Percentiles rank a stretch among this genome's conserved stretches.
phyloP scores from a whole-genome alignment of 2,329 filamentous ascomycete genomes.

The Camptophora hylomeconis region DNA sequence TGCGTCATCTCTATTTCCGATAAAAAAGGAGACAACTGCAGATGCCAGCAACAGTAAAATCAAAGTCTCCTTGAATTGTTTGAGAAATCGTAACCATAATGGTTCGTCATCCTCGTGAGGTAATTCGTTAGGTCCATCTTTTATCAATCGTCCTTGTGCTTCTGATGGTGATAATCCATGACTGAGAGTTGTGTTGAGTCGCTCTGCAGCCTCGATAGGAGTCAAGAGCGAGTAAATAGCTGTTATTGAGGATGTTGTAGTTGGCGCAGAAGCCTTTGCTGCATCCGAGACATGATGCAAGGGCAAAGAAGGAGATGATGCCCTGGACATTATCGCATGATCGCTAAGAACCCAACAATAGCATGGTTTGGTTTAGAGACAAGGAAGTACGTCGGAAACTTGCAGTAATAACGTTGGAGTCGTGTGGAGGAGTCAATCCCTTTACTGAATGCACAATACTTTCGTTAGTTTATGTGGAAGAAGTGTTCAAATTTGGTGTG shows the following conservation, averaged over 20 bases:
- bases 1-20: constrained; percentile 90
- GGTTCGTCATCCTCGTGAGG: constrained; percentile 89
- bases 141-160: constrained; percentile 63
- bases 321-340: constrained; percentile 51
- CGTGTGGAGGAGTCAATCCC: too few species aligned
- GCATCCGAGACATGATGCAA: constrained; percentile 36
- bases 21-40: constrained; percentile 72
- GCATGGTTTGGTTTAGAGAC: too few species aligned
- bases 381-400: too few species aligned
- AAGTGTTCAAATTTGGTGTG: too few species aligned
- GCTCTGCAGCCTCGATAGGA: constrained; percentile 63
- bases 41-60: constrained; percentile 86
- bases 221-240: constrained; percentile 51
- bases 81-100: constrained; percentile 85
- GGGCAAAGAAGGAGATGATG: constrained; percentile 45
- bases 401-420: too few species aligned
- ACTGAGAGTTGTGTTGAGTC: constrained; percentile 67
- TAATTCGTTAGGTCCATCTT: constrained; percentile 85
- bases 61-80: constrained; percentile 92
- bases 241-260: constrained; percentile 25
- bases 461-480: too few species aligned
- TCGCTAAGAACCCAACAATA: too few species aligned
- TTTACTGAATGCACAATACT: too few species aligned
- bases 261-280: constrained; percentile 7
- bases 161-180: constrained; percentile 71